Conservation (phyloP, 1,139 yeast genomes). For the Sugiyamaella novakii region DNA sequence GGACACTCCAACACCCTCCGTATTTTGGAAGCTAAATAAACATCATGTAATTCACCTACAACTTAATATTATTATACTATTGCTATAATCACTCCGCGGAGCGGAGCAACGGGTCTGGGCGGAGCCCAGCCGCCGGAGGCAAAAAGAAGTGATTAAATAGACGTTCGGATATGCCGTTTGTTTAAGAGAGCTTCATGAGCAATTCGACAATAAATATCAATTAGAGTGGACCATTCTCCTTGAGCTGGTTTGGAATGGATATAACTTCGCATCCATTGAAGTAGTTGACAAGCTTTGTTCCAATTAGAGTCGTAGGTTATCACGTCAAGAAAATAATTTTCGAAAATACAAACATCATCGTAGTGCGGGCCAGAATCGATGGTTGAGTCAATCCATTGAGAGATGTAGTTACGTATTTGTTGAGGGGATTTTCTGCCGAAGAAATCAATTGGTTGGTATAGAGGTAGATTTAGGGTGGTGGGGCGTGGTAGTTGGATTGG, state of each 20-base stretch:
- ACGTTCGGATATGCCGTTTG: conserved; percentile 12
- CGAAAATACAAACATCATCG: conserved; percentile 50
- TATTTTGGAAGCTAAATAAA: conserved; percentile 43
- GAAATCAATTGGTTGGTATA: conserved; percentile 43
- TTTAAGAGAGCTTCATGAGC: conserved; percentile 10
- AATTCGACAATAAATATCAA: conserved; percentile 20
- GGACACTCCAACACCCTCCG: conserved; percentile 99
- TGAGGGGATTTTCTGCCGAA: conserved; percentile 42
- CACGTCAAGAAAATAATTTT: conserved; percentile 28
- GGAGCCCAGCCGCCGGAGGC: conserved; percentile 11
- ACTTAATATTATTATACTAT: too few relatives aligned
- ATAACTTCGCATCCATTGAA: conserved; percentile 28
- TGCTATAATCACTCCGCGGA: too few relatives aligned
- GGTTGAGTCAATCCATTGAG: conserved; percentile 51
- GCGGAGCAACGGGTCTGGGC: neutral
- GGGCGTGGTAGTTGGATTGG: conserved; percentile 22
- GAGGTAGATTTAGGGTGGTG: neutral
- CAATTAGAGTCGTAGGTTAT: conserved; percentile 31
- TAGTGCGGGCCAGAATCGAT: conserved; percentile 61
- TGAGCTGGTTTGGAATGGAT: conserved; percentile 9
- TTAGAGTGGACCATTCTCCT: conserved; percentile 21
- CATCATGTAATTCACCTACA: too few relatives aligned
- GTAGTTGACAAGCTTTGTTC: conserved; percentile 29
- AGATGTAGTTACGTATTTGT: conserved; percentile 46
- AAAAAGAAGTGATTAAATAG: neutral